phyloP scores from a whole-genome alignment of 164 flowering plant species.

The Dillenia turbinata region DNA sequence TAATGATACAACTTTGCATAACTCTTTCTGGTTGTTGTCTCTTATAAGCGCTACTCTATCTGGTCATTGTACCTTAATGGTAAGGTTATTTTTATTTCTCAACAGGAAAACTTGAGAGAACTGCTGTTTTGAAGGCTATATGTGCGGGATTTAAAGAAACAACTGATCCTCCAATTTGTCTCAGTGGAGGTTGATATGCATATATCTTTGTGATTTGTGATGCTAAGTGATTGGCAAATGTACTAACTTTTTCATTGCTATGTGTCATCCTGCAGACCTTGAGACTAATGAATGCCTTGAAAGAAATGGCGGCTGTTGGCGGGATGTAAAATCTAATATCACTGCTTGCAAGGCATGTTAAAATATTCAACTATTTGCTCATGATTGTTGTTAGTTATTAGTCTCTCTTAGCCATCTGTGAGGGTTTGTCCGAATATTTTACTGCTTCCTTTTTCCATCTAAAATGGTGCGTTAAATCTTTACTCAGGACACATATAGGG shows the following conservation, averaged over 20 bases:
- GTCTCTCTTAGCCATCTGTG: too few species aligned
- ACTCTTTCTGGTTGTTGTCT: too few species aligned
- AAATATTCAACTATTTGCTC: background rate
- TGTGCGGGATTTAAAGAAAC: constrained; percentile 88
- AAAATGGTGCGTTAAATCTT: background rate
- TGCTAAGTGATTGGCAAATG: background rate
- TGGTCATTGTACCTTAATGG: background rate
- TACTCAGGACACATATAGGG: constrained; percentile 82
- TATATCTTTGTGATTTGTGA: constrained; percentile 1
- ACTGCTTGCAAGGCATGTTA: constrained; percentile 76
- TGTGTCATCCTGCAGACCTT: constrained; percentile 37
- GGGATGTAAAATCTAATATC: constrained; percentile 40
- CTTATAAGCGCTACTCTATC: too few species aligned
- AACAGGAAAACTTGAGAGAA: constrained; percentile 82
- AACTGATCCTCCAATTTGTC: constrained; percentile 54
- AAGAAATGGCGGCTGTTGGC: constrained; percentile 88
- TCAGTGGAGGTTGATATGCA: constrained; percentile 36
- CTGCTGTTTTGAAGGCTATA: constrained; percentile 73
- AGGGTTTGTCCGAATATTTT: too few species aligned
- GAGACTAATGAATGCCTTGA: constrained; percentile 90
- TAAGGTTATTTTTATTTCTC: constrained; percentile 8
- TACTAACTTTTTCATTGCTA: background rate
- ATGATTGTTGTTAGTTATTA: background rate
- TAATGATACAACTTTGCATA: too few species aligned
- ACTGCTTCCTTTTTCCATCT: too few species aligned